phyloP scores from a whole-genome alignment of 495 filamentous ascomycete species.

The Lophium mytilinum region DNA sequence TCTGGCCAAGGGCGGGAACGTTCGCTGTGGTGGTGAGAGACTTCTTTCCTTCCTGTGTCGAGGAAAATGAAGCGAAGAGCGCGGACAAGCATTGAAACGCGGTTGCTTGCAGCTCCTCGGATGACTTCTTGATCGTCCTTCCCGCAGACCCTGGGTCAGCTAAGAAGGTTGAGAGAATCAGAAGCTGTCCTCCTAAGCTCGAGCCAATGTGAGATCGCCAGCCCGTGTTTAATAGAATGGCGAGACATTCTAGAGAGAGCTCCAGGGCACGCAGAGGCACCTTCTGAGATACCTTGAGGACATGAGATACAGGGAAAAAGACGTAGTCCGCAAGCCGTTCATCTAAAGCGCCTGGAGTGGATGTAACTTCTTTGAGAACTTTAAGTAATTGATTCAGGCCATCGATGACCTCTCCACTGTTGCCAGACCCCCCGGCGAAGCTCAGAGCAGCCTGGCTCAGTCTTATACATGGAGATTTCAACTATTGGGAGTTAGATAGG shows the following conservation, averaged over 20 bases:
- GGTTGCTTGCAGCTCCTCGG: conserved; percentile 32
- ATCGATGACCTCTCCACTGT: conserved; percentile 45
- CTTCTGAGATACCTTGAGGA: conserved; percentile 67
- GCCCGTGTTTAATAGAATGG: conserved; percentile 62
- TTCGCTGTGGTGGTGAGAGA: conserved; percentile 46
- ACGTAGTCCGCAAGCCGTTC: conserved; percentile 83
- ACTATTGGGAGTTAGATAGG: conserved; percentile 34
- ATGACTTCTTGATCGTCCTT: conserved; percentile 22
- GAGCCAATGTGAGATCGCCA: conserved; percentile 62
- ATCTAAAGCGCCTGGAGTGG: conserved; percentile 52
- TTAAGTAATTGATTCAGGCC: conserved; percentile 47
- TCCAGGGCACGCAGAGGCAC: conserved; percentile 69
- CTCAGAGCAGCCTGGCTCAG: conserved; percentile 62
- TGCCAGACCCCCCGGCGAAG: conserved; percentile 47
- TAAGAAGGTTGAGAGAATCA: conserved; percentile 76
- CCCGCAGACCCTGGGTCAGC: conserved; percentile 52
- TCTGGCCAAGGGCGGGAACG: conserved; percentile 77
- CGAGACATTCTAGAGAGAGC: conserved; percentile 61
- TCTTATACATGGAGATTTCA: conserved; percentile 70
- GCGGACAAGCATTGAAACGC: conserved; percentile 50
- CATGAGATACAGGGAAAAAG: conserved; percentile 85
- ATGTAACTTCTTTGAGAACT: conserved; percentile 45
- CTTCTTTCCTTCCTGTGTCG: conserved; percentile 28
- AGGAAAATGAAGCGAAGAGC: conserved; percentile 40
- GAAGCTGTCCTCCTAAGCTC: conserved; percentile 70